Evolutionary conservation across 2,329 filamentous ascomycete species (phyloP), one percentile per base, ranked within the genome.

Genomic region (Fusarium albidum): DNA sequence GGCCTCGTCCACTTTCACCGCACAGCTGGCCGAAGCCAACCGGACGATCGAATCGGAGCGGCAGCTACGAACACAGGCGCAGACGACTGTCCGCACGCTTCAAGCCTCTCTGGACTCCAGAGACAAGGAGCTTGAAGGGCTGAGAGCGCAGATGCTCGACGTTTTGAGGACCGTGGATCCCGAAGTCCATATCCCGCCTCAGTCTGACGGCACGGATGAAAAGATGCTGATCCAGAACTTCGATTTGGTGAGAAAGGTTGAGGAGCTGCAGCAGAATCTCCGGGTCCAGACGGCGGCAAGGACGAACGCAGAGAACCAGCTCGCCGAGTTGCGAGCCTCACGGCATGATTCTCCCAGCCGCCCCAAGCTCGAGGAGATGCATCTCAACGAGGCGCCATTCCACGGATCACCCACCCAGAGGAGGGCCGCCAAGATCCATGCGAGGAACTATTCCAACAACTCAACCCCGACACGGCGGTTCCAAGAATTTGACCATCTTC

Each of bases 111-210:
- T 98, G 10, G 93, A 96, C 67, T 84, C 87, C 35, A 86, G 90
- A 27, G 90, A 96, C 66, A 84, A 85, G 60, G 94, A 98, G 72
- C 82, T 97, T 32, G 83, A 87, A 31, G 91, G 94, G 57, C 85
- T 93, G 51, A 90, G 91, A 38, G 82, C 85, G 21, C 91, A 96
- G 69, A 83, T 96, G 69, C 83, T 96, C 48, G 81, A 89, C 40
- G 81, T 96, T n/a, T 84, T 96, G 64, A 94, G 90, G 71, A 88
- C 93, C 7, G 93, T 96, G 52, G 91, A 96, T 69, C 91, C 91
- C 0, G 87, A 91, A 57, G 78, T 85, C 9, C 80, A 80, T 4
- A 82, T 89, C 49, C 79, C 82, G n/a, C 76, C 84, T n/a, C 83
- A 87, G 48, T 81, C 85, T 3, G 82, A 86, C 49, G 77, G 74